Percentiles rank a stretch among this genome's conserved stretches.
Conservation (phyloP, 257 asterid genomes). For the Primulina tabacum region DNA sequence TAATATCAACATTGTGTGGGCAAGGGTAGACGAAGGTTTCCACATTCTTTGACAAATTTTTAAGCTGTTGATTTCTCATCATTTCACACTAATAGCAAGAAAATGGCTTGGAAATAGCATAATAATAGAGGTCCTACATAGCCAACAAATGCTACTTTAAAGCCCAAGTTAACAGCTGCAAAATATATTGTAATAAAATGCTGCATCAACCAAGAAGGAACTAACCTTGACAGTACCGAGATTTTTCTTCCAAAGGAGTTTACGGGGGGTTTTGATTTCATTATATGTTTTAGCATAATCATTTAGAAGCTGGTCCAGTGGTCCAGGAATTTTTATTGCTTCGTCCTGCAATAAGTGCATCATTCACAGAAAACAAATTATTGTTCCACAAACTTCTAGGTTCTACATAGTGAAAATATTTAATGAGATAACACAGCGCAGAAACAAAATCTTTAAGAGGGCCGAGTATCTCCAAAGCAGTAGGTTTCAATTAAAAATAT, state of each 20-base stretch:
- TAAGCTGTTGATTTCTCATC: constrained; percentile 13
- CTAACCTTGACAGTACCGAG: constrained; percentile 98
- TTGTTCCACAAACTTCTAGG: no score
- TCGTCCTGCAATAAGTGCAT: constrained; percentile 66
- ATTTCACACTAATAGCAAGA: constrained; percentile 8
- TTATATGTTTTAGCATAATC: constrained; percentile 81
- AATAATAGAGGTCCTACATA: neutral
- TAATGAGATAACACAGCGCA: no score
- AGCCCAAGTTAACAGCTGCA: constrained; percentile 6
- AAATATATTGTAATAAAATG: neutral
- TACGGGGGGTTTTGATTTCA: constrained; percentile 95
- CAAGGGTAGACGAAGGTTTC: constrained; percentile 10
- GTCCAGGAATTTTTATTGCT: constrained; percentile 62
- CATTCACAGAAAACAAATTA: neutral
- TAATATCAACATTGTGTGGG: constrained; percentile 3
- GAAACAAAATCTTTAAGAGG: no score
- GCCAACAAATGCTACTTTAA: constrained; percentile 4
- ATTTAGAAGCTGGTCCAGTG: constrained; percentile 63
- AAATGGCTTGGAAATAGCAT: constrained; percentile 8
- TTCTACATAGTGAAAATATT: no score
- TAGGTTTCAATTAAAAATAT: no score
- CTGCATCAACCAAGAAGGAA: constrained; percentile 27
- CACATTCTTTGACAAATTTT: constrained; percentile 16
- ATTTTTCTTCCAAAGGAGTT: constrained; percentile 91
- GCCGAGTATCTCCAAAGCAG: no score